These are phyloP conservation scores for Nicotiana knightiana DNA, from an alignment of 257 asterid genomes.

Conservation along the genomic window DNA sequence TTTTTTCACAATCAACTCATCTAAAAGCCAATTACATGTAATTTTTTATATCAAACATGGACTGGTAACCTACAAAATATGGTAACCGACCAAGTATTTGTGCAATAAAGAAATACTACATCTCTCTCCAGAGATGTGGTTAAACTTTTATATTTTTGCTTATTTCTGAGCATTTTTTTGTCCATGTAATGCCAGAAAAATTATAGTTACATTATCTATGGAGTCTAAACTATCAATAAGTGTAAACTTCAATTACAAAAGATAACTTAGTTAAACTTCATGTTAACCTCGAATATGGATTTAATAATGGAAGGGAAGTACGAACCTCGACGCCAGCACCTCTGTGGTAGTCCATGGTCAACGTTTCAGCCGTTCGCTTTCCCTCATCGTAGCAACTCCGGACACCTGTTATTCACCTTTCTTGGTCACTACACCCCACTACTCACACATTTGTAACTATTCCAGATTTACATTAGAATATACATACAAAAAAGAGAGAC, in stretches of 20 bases:
- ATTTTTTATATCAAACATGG: background rate
- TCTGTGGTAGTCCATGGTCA: conserved; percentile 98
- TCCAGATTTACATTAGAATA: background rate
- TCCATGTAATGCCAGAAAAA: background rate
- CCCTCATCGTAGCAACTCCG: conserved; percentile 99
- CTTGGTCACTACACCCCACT: conserved; percentile 10
- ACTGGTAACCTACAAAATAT: background rate
- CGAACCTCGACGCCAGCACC: conserved; percentile 93
- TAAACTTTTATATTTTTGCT: background rate
- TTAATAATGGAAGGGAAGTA: background rate
- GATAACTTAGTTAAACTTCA: background rate
- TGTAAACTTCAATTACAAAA: background rate
- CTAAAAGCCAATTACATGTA: too few species aligned
- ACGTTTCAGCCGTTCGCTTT: conserved; percentile 95
- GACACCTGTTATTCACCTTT: conserved; percentile 55
- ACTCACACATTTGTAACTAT: background rate
- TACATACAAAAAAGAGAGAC: background rate
- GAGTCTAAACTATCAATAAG: background rate
- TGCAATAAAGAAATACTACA: background rate
- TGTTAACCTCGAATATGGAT: background rate
- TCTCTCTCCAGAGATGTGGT: background rate
- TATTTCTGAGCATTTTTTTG: background rate
- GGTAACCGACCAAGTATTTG: background rate
- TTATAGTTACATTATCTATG: background rate
- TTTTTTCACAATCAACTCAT: too few species aligned